Conservation (phyloP, 164 flowering plant species). For the Hamamelis virginiana region DNA sequence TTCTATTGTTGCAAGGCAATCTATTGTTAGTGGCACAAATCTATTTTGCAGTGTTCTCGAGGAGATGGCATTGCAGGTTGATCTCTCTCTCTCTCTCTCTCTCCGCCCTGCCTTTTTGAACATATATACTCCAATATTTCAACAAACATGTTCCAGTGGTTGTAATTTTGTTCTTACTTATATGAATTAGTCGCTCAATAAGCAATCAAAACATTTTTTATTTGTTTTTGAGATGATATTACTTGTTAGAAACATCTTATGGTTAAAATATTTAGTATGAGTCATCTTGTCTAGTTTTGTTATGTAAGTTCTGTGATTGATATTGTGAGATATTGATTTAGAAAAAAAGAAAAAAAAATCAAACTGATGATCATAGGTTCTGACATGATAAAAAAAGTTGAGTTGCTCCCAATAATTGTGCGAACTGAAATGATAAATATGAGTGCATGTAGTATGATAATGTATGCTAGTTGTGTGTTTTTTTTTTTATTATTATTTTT, state of each 20-base stretch:
- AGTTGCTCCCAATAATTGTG: not conserved
- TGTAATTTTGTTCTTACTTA: not conserved
- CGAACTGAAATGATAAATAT: not conserved
- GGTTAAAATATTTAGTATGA: not conserved
- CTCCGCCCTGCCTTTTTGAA: not conserved
- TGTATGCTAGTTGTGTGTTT: too few relatives aligned
- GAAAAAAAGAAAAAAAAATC: too few relatives aligned
- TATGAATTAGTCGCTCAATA: not conserved
- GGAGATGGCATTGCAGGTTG: slow-evolving; percentile 80
- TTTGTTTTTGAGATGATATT: not conserved
- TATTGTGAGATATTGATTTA: not conserved
- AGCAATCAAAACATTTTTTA: not conserved
- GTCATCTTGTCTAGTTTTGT: not conserved
- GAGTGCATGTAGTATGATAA: too few relatives aligned
- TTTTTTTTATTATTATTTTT: too few relatives aligned
- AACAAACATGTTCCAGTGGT: not conserved
- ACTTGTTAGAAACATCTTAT: not conserved
- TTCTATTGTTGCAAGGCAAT: slow-evolving; percentile 57
- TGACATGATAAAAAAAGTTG: not conserved
- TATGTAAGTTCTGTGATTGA: not conserved
- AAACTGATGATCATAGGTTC: too few relatives aligned
- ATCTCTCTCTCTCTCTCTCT: slow-evolving; percentile 10
- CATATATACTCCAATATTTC: not conserved
- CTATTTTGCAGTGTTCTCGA: slow-evolving; percentile 55
- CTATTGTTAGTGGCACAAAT: slow-evolving; percentile 63